Conservation (phyloP, 768 basidiomycete species). For the Steccherinum ochraceum region DNA sequence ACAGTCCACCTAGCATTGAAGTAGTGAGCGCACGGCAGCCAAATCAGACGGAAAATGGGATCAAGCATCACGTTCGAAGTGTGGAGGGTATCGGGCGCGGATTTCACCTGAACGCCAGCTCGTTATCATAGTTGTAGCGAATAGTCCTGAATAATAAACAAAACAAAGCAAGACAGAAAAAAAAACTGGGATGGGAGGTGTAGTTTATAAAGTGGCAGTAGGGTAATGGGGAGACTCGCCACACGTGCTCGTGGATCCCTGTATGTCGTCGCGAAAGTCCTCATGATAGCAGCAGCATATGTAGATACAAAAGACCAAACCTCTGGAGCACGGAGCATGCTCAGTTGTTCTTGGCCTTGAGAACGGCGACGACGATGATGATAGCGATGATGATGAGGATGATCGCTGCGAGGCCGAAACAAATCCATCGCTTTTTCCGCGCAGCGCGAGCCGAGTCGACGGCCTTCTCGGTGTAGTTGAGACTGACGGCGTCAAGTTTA, state of each 20-base stretch:
- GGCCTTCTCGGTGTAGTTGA: slow-evolving; percentile 81
- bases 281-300: neutral
- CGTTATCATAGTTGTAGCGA: neutral
- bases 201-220: neutral
- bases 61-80: too few species aligned
- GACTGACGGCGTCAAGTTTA: too few species aligned
- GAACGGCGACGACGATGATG: slow-evolving; percentile 35
- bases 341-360: neutral
- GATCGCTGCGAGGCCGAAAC: slow-evolving; percentile 68
- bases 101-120: neutral
- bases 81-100: too few species aligned
- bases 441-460: slow-evolving; percentile 82
- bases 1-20: too few species aligned
- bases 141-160: neutral
- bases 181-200: neutral
- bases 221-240: neutral
- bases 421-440: slow-evolving; percentile 96
- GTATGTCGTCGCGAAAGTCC: too few species aligned
- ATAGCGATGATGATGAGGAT: slow-evolving; percentile 62
- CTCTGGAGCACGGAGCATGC: neutral
- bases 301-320: neutral
- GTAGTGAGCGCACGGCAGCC: too few species aligned
- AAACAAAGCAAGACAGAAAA: neutral
- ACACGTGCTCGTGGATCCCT: neutral
- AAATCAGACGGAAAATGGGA: too few species aligned